Evolutionary conservation across 1,284 basidiomycete species (phyloP), one percentile per base, ranked within the genome.

Genomic region (Sporisorium exsertum): DNA sequence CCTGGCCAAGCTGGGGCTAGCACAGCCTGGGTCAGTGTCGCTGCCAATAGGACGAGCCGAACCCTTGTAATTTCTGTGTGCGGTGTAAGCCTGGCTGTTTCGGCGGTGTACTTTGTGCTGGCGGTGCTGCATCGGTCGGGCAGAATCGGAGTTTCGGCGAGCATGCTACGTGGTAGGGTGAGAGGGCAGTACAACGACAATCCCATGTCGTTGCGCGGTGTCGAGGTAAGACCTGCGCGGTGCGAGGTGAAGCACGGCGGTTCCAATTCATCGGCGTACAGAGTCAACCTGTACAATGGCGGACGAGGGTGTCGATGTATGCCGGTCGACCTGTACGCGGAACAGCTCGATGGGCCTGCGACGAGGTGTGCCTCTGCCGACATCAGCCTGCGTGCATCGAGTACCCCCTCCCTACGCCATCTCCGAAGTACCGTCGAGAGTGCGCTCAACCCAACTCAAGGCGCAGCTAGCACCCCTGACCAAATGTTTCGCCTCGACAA

Each of bases 261-360:
- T 3, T 43, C 40, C 10, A 2, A 27, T 18, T 29, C 51, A 6
- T 43, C 43, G 1, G 52, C 32, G 8, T 56, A 29, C 20, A 29
- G 22, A 1, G 9, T 52, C 52, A 26, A 56, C 15, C 20, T 57
- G 43, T 46, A 53, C 32, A n/a, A 26, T 5, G 46, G 33, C 10
- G 55, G 32, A 2, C 35, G 26, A 10, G 27, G 20, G 3, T 56
- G 20, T 29, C 46, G 60, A 7, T 33, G 42, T n/a, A 54, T 32
- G 51, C 37, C 64, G 6, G 24, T 42, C 27, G 64, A 59, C 26
- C 53, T 66, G 57, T 60, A 50, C 37, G 35, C 50, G 5, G 58
- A 55, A 45, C 40, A 65, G 7, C 24, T 63, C 8, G 35, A 37
- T 12, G 16, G 26, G 4, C 16, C 33, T 16, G 46, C 12, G 15